phyloP scores from a whole-genome alignment of 2,329 filamentous ascomycete species.

The Sporothrix sp. region DNA sequence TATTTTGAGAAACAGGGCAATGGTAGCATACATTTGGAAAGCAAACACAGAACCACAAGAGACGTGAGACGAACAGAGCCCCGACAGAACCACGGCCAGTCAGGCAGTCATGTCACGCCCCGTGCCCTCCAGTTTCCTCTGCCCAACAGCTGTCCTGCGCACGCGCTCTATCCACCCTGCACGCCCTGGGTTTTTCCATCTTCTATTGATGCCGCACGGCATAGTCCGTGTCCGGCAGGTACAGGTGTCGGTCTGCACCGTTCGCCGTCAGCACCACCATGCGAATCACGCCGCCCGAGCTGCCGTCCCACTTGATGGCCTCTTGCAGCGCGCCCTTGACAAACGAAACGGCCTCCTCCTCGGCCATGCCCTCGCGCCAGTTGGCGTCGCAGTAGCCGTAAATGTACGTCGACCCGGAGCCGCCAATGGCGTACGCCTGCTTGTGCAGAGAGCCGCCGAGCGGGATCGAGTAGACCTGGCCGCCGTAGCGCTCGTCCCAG shows the following conservation, averaged over 20 bases:
- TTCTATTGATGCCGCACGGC: slow-evolving; percentile 54
- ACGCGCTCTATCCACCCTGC: too few relatives aligned
- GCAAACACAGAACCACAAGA: background rate
- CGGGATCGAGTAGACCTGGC: slow-evolving; percentile 95
- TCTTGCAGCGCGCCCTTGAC: slow-evolving; percentile 86
- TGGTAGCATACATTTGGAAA: slow-evolving; percentile 1
- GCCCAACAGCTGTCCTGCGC: background rate
- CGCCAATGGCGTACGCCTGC: slow-evolving; percentile 89
- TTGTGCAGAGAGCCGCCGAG: slow-evolving; percentile 96
- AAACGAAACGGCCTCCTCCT: slow-evolving; percentile 81
- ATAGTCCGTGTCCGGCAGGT: slow-evolving; percentile 89
- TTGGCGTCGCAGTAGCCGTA: slow-evolving; percentile 97
- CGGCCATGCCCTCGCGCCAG: slow-evolving; percentile 92
- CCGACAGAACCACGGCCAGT: too few relatives aligned
- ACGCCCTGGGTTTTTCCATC: too few relatives aligned
- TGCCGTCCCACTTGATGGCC: slow-evolving; percentile 99
- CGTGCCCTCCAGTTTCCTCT: background rate
- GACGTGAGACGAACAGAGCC: background rate
- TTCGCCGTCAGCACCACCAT: slow-evolving; percentile 91
- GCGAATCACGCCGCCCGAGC: slow-evolving; percentile 93
- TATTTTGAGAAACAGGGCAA: background rate
- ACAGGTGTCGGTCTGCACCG: slow-evolving; percentile 87
- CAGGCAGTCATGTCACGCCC: too few relatives aligned
- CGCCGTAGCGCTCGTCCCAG: slow-evolving; percentile 89
- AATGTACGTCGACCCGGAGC: slow-evolving; percentile 97